These are phyloP conservation scores for Colletotrichum tabaci DNA, from an alignment of 2,329 filamentous ascomycete genomes.

Conservation along the genomic window DNA sequence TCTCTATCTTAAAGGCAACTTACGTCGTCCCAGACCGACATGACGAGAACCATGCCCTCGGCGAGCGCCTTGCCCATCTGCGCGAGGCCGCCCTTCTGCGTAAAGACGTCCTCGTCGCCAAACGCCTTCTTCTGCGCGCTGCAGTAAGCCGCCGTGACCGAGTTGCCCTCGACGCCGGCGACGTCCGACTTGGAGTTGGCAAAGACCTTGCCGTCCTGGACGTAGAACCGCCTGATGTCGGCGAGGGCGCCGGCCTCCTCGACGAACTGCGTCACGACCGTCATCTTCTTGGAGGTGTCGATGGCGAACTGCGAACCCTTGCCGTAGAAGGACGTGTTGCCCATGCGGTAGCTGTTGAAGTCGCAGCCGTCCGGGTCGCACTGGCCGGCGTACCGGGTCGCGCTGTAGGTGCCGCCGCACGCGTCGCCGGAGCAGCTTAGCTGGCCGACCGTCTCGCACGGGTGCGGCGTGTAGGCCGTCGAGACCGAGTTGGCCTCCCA, in stretches of 20 bases:
- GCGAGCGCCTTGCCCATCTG: conserved; percentile 66
- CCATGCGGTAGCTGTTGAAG: conserved; percentile 79
- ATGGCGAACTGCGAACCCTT: conserved; percentile 65
- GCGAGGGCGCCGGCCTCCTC: conserved; percentile 64
- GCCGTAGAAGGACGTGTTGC: conserved; percentile 75
- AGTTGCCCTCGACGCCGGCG: conserved; percentile 57
- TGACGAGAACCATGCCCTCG: conserved; percentile 63
- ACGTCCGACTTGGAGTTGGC: conserved; percentile 64
- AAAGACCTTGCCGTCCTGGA: conserved; percentile 74
- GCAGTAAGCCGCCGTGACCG: conserved; percentile 73
- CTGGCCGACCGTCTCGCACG: conserved; percentile 68
- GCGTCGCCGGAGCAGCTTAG: conserved; percentile 64
- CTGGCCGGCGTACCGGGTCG: conserved; percentile 70
- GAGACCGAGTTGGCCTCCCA: conserved; percentile 78
- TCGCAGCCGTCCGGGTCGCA: conserved; percentile 81
- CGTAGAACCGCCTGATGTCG: conserved; percentile 76
- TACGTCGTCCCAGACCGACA: conserved; percentile 73
- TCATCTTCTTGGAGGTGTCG: conserved; percentile 72
- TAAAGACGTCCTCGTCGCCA: conserved; percentile 68
- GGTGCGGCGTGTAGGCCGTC: conserved; percentile 76
- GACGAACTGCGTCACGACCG: conserved; percentile 77
- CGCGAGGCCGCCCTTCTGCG: conserved; percentile 68
- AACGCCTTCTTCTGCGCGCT: conserved; percentile 70
- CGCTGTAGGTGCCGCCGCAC: conserved; percentile 68
- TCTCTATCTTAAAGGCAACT: not conserved